Evolutionary conservation across 192 early-diverging fungal species (phyloP), one percentile per base, ranked within the genome.

Genomic region (Rhizophagus sp.): DNA sequence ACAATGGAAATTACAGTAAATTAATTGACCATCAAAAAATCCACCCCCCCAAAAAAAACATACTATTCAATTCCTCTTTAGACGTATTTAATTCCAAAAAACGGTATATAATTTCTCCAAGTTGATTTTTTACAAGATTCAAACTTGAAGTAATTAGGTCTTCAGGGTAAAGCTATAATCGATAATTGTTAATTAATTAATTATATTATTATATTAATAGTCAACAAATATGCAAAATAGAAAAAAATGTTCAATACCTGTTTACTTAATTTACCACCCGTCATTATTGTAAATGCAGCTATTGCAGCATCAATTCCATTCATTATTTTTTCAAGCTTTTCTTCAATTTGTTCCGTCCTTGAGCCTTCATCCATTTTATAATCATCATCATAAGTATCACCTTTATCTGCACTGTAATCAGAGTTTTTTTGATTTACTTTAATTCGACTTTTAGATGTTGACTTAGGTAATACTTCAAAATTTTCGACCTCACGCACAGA

Each of bases 101-200:
- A 44, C 65, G 34, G 39, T 79, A 79, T 13, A 79, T 62, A 7
- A 79, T 33, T 22, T 66, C 78, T 10, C 12, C 62, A 12, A 79
- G 78, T 71, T 79, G 78, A 61, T 71, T 79, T 62, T 71, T 79
- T 22, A 67, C 33, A 52, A 79, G 52, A 79, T 79, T 79, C n/a
- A 79, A 34, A 62, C 68, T 71, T 25, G 78, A 79, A 36, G 62
- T 63, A 36, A 79, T 79, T 41, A 79, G 34, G 39, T 79, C 78
- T 62, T 79, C 78, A 22, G 78, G 78, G 63, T 79, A 79, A n/a
- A 79, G 57, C 78, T 79, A 25, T 65, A 71, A 1, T 68, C 44
- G 47, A 61, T 2, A 57, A 24, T 41, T 44, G 22, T 25, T 24
- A 13, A 63, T 24, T 24, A 13, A 63, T 24, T 64, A 76, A 76